Base-by-base conservation (phyloP, 1,139 yeast genomes). In the Pichia sp. region DNA sequence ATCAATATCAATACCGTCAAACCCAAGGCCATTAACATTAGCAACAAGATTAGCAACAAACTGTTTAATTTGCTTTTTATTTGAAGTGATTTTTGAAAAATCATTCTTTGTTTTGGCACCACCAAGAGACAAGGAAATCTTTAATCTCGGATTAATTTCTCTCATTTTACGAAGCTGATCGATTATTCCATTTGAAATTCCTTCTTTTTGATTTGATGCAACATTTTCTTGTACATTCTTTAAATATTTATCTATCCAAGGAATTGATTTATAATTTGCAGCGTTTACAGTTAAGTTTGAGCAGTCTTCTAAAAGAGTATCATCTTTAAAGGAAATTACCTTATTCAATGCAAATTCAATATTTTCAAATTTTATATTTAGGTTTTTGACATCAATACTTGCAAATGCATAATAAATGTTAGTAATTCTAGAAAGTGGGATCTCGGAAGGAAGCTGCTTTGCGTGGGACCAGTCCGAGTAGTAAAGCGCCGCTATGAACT, bases 1-100 rank as follows among this genome's bases (percentile, higher is more conserved):
- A 66, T 92, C 98, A 35, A 92, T 68, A 64, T 92, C 98, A 45
- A 92, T 71, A 0, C 98, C 97, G 63, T 92, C 97, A 59, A 92
- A 81, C 0, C 86, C 84, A 59, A 79, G 75, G 45, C 72, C 67
- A 3, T 66, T 55, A 59, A 87, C 70, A 34, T 77, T 65, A 0
- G 66, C 65, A 1, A 76, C 71, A 1, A 82, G 70, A 2, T 83
- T 71, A 1, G 60, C 51, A 3, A 81, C 77, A 64, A 90, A 88
- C 1, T 45, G 63, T 2, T 62, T 61, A 7, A 81, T 53, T 70
- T 75, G 42, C 1, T 47, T 50, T 0, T 64, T 58, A 42, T 71
- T 68, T 2, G 62, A 56, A 5, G 77, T 72, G 7, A 83, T 73
- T 1, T 66, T 66, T 10, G 70, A 72, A 58, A 89, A 83, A 7